Evolutionary conservation across 306 rosid genomes (phyloP).

Genomic region (Trichosanthes truncata): DNA sequence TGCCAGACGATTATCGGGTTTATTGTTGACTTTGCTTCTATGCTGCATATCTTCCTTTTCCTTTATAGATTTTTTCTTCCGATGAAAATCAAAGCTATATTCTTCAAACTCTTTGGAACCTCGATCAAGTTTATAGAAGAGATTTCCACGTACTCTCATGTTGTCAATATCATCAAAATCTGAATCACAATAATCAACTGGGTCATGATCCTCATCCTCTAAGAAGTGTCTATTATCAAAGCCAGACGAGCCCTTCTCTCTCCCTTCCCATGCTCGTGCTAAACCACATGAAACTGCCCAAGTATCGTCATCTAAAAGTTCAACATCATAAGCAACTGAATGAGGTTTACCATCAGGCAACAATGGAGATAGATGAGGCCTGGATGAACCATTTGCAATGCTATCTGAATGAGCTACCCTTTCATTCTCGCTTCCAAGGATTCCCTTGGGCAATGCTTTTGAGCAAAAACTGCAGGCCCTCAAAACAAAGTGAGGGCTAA

Average conservation of each 20-base stretch:
- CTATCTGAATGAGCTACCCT: slow-evolving; percentile 2
- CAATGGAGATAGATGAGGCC: slow-evolving; percentile 39
- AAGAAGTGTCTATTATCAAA: slow-evolving; percentile 9
- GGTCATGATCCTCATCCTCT: slow-evolving; percentile 24
- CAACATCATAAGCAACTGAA: slow-evolving; percentile 33
- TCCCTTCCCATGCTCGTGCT: slow-evolving; percentile 48
- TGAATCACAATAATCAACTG: slow-evolving; percentile 24
- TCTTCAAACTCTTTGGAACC: slow-evolving; percentile 84
- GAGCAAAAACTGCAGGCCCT: slow-evolving; percentile 18
- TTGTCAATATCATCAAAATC: slow-evolving; percentile 70
- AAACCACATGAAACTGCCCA: slow-evolving; percentile 64
- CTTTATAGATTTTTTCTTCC: slow-evolving; percentile 52
- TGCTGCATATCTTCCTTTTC: slow-evolving; percentile 16
- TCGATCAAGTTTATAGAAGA: slow-evolving; percentile 66
- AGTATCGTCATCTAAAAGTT: slow-evolving; percentile 57
- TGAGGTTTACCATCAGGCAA: slow-evolving; percentile 27
- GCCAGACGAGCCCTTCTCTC: slow-evolving; percentile 11
- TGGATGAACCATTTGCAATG: slow-evolving; percentile 21
- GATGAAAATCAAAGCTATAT: slow-evolving; percentile 57
- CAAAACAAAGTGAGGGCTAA: slow-evolving; percentile 17
- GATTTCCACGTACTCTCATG: slow-evolving; percentile 57
- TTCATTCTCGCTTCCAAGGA: slow-evolving; percentile 18
- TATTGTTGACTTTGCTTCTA: slow-evolving; percentile 15
- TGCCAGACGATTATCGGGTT: slow-evolving; percentile 1
- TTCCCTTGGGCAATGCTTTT: slow-evolving; percentile 17